A percentile compares a stretch with the other conserved stretches of the same genome.
These are phyloP conservation scores for Candida peoriensis DNA, from an alignment of 805 yeast species.

Conservation along the genomic window DNA sequence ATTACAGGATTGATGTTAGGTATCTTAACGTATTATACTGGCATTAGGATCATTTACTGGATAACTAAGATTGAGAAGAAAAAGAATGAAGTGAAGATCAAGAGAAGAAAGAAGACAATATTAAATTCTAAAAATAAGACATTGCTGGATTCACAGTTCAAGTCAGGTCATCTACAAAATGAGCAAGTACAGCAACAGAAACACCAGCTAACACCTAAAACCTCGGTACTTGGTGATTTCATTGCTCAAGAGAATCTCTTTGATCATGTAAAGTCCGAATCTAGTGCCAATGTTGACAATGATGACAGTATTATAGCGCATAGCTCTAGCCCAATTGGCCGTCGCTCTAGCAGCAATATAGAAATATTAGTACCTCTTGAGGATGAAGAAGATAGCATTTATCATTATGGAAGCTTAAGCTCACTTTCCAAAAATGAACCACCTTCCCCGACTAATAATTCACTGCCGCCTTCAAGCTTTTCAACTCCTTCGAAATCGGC, in stretches of 20 bases:
- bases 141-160: conserved; percentile 7
- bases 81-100: conserved; percentile 1
- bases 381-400: conserved; percentile 18
- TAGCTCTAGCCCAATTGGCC: background rate
- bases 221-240: conserved; percentile 7
- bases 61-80: conserved; percentile 14
- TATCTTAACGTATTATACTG: conserved; percentile 16
- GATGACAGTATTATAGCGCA: background rate
- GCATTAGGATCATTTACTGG: conserved; percentile 18
- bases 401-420: conserved; percentile 14
- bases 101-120: conserved; percentile 1
- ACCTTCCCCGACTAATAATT: conserved; percentile 8
- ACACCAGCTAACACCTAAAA: too few relatives aligned
- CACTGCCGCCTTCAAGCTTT: background rate
- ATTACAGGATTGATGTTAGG: conserved; percentile 19
- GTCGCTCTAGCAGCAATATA: background rate
- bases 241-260: conserved; percentile 4
- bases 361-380: conserved; percentile 5
- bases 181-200: background rate
- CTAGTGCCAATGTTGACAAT: background rate
- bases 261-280: background rate
- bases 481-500: background rate
- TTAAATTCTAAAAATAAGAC: background rate
- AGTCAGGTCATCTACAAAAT: background rate
- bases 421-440: conserved; percentile 9